Base-by-base conservation (phyloP, 768 basidiomycete genomes). In the Xerocomus spinulosus region DNA sequence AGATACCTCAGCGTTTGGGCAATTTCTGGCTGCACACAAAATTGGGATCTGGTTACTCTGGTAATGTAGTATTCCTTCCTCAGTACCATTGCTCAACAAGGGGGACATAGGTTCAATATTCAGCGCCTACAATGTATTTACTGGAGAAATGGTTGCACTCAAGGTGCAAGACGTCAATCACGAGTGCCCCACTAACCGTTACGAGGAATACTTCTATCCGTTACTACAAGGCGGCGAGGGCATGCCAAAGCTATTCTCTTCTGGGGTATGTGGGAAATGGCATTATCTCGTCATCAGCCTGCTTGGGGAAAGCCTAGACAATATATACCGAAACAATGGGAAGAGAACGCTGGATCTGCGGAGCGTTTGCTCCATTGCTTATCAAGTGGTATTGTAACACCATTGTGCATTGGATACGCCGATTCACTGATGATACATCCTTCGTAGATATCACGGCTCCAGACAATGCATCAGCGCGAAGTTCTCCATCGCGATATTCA, bases 401-500 rank as follows among this genome's bases (percentile, higher is more conserved):
- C 32, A 54, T 9, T 17, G 20, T 33, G 17, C 32, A 15, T 45
- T 20, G 30, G 34, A 43, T 30, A 36, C 14, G 44, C 23, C 21
- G 21, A 38, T 47, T n/a, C 34, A 48, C 56, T 52, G 39, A 48
- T 50, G 46, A 24, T 25, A 33, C n/a, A 13, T 15, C 15, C 28
- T 30, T 41, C 44, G 20, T 60, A 89, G 87, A 87, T 89, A 48
- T 60, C 75, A 45, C 70, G 87, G 30, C 71, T 90, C n/a, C 80
- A 83, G 53, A 80, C 78, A 44, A 88, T 90, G 86, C 87, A 90
- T 61, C 70, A 71, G 10, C 76, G 80, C 25, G 87, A 85, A 12
- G 73, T 90, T 29, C 70, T 89, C 25, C 87, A 89, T 58, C 78
- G 87, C 8, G 87, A 90, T 52, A 82, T 90, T 42, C 87, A 90